Evolutionary conservation across 2,329 filamentous ascomycete species (phyloP).

Genomic region (Hypoxylon sp.): DNA sequence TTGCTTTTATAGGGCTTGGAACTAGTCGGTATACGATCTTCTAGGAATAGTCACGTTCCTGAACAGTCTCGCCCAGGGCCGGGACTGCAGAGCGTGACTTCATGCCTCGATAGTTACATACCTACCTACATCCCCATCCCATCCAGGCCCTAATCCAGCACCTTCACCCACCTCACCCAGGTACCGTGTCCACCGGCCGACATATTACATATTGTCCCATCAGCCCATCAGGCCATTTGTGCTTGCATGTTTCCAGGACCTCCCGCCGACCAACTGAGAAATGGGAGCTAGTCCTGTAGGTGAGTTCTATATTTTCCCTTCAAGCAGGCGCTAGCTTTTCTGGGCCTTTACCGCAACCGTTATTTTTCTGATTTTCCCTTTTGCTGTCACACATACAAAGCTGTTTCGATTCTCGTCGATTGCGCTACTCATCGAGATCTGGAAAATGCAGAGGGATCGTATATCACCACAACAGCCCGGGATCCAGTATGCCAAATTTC

Average conservation of each 20-base stretch:
- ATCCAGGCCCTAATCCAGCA: conserved; percentile 1
- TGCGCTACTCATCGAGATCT: conserved; percentile 53
- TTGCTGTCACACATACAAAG: conserved; percentile 44
- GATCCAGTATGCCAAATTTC: conserved; percentile 53
- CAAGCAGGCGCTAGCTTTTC: conserved; percentile 43
- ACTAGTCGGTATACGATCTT: conserved; percentile 37
- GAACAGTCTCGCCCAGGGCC: conserved; percentile 42
- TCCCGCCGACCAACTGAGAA: conserved; percentile 32
- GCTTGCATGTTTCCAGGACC: conserved; percentile 40
- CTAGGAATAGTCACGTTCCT: conserved; percentile 46
- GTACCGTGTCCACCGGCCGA: conserved; percentile 34
- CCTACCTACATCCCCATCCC: conserved; percentile 4
- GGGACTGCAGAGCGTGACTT: conserved; percentile 42
- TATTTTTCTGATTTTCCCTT: conserved; percentile 36
- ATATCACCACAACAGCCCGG: conserved; percentile 48
- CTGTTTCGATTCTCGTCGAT: conserved; percentile 44
- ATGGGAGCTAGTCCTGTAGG: conserved; percentile 42
- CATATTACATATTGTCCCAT: conserved; percentile 42
- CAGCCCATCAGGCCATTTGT: conserved; percentile 44
- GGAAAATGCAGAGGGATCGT: conserved; percentile 53
- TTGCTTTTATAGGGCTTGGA: conserved; percentile 41
- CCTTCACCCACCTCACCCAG: conserved; percentile 7
- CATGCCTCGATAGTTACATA: conserved; percentile 43
- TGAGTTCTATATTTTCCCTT: conserved; percentile 41
- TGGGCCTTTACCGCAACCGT: conserved; percentile 41